Percentiles rank a stretch among this genome's conserved stretches.
phyloP scores from a whole-genome alignment of 129 eudicot species.

The Ambrosia artemisiifolia region DNA sequence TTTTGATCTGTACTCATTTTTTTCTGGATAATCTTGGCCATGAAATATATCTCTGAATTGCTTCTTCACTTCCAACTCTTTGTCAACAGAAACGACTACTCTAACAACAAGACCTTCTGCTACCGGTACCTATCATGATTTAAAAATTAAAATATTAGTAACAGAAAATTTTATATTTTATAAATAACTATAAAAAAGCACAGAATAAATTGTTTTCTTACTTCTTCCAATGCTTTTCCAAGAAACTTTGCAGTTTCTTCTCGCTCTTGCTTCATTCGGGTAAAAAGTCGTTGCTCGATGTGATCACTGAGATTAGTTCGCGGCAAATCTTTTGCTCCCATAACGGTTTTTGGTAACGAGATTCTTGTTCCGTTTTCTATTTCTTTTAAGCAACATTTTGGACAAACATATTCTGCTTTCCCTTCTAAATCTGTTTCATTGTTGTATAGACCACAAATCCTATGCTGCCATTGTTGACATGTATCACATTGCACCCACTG shows the following conservation, averaged over 20 bases:
- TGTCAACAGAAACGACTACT: conserved; percentile 66
- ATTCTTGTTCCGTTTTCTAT: conserved; percentile 33
- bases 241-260: conserved; percentile 44
- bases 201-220: conserved; percentile 19
- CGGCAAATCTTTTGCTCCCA: conserved; percentile 65
- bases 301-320: conserved; percentile 68
- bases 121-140: conserved; percentile 49
- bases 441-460: conserved; percentile 70
- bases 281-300: conserved; percentile 56
- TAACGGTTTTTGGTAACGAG: conserved; percentile 31
- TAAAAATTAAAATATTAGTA: background rate
- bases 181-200: background rate
- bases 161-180: background rate
- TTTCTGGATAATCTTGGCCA: conserved; percentile 54
- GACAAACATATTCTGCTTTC: conserved; percentile 61
- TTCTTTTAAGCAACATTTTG: conserved; percentile 54
- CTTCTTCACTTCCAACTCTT: conserved; percentile 60
- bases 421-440: conserved; percentile 44
- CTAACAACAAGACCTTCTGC: conserved; percentile 62
- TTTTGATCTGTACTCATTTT: conserved; percentile 62
- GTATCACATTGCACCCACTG: conserved; percentile 89
- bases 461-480: conserved; percentile 77
- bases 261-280: conserved; percentile 57
- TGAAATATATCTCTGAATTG: conserved; percentile 54
- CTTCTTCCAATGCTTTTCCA: conserved; percentile 45